Evolutionary conservation across 1,284 basidiomycete species (phyloP).

Genomic region (Pyrrhoderma lamaoense): DNA sequence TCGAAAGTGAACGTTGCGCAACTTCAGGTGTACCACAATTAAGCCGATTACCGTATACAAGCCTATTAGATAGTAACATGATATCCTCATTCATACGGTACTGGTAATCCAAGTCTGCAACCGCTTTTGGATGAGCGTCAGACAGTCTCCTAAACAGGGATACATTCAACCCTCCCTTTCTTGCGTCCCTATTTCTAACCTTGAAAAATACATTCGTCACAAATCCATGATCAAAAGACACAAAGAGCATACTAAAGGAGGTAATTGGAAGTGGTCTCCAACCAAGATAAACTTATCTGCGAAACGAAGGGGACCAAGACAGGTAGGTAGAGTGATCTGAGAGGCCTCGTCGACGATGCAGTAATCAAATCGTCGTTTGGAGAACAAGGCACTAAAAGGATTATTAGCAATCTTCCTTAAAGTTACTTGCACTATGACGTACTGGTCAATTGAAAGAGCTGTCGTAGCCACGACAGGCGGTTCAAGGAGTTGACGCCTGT

Average conservation of each 20-base stretch:
- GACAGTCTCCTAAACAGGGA: conserved; percentile 88
- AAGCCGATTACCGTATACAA: conserved; percentile 80
- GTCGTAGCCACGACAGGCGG: conserved; percentile 96
- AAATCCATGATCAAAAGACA: not conserved
- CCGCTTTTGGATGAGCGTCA: conserved; percentile 76
- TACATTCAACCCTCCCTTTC: conserved; percentile 79
- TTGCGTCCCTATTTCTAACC: conserved; percentile 78
- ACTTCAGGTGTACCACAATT: conserved; percentile 73
- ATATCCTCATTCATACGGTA: conserved; percentile 98
- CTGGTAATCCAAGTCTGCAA: conserved; percentile 79
- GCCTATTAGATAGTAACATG: conserved; percentile 86
- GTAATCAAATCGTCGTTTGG: conserved; percentile 84
- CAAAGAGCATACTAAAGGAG: conserved; percentile 64
- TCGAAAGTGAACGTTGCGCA: conserved; percentile 48
- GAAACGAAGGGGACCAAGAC: conserved; percentile 86
- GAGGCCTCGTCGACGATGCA: conserved; percentile 99
- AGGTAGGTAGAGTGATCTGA: conserved; percentile 94
- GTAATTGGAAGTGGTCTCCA: conserved; percentile 95
- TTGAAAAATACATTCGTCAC: too few species aligned
- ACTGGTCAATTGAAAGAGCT: conserved; percentile 91
- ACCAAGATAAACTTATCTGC: conserved; percentile 91
- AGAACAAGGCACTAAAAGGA: conserved; percentile 68
- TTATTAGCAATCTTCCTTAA: not conserved
- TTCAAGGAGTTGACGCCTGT: conserved; percentile 73
- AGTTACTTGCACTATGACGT: conserved; percentile 27